These are phyloP conservation scores for Colletotrichum truncatum DNA, from an alignment of 2,329 filamentous ascomycete species.

Conservation along the genomic window DNA sequence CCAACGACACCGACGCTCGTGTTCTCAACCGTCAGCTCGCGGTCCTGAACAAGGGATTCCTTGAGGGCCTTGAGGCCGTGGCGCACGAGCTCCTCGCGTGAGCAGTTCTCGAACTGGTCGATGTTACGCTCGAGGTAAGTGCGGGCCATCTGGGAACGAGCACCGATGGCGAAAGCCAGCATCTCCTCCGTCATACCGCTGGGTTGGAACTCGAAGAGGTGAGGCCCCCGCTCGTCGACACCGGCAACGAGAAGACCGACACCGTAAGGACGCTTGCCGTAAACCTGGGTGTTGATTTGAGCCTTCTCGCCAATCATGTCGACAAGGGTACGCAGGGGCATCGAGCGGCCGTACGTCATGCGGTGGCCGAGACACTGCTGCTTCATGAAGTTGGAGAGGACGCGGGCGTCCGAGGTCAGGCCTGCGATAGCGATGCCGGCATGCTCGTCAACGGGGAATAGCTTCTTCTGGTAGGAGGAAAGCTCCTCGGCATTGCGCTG, in stretches of 20 bases:
- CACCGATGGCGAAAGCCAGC: constrained; percentile 94
- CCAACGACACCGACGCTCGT: constrained; percentile 91
- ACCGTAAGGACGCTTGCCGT: constrained; percentile 95
- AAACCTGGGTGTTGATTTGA: constrained; percentile 97
- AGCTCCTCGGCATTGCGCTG: constrained; percentile 99
- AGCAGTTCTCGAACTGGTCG: constrained; percentile 80
- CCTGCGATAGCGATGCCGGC: constrained; percentile 95
- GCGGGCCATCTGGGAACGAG: constrained; percentile 94
- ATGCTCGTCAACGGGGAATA: constrained; percentile 96
- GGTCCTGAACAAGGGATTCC: constrained; percentile 96
- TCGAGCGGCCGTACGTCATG: constrained; percentile 93
- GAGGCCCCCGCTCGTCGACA: constrained; percentile 91
- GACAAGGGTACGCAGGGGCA: constrained; percentile 89
- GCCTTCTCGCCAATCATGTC: constrained; percentile 94
- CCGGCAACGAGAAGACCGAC: constrained; percentile 93
- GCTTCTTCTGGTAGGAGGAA: constrained; percentile 99
- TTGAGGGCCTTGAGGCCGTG: constrained; percentile 93
- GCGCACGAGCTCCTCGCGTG: constrained; percentile 85
- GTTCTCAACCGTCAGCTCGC: constrained; percentile 97
- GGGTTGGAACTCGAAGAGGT: constrained; percentile 98
- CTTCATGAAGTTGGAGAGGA: constrained; percentile 99
- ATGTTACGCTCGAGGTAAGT: constrained; percentile 96
- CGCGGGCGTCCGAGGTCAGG: constrained; percentile 95
- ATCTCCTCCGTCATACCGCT: constrained; percentile 97
- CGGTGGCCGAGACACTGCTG: constrained; percentile 96